Evolutionary conservation across 1,284 basidiomycete species (phyloP), one percentile per base, ranked within the genome.

Genomic region (Megacollybia platyphylla): DNA sequence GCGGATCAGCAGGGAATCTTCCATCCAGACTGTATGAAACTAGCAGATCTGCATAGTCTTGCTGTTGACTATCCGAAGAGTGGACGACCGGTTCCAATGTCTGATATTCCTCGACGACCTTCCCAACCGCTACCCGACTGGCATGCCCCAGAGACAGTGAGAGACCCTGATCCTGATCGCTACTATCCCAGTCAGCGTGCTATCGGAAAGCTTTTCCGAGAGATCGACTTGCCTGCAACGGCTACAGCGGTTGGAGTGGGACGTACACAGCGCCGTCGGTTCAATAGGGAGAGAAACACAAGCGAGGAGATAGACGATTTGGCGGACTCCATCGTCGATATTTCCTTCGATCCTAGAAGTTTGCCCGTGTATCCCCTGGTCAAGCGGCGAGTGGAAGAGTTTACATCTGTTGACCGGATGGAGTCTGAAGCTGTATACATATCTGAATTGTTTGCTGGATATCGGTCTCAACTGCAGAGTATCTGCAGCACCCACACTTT

Each of bases 21-120:
- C 27, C 71, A 87, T 53, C 51, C 55, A 0, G 67, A 71, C 31
- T 90, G 87, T 53, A 49, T 82, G 10, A 63, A 46, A 41, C 62
- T 91, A 8, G 75, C 85, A 0, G 61, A 70, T 36, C 60, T 85
- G 17, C 86, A 84, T 55, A 76, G 84, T 51, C 65, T 76, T 48
- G 80, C 77, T 20, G 82, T 79, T 2, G 82, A 83, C 62, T 90
- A 73, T 51, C 74, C 68, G 2, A 79, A 77, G 59, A 79, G 67
- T 46, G 78, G 80, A 7, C 64, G 68, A 5, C 68, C 80, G 1
- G 79, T 84, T 9, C 24, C 39, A 5, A 31, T 46, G 11, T 10
- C 17, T 11, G 9, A 20, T 2, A 49, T 49, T 26, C 48, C 48
- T 2, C 39, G 24, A 31, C 45, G 36, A 5, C 28, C 13, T 7